Percentiles rank a stretch among this genome's conserved stretches.
These are phyloP conservation scores for Hypomontagnella monticulosa DNA, from an alignment of 495 filamentous ascomycete species.

Conservation along the genomic window DNA sequence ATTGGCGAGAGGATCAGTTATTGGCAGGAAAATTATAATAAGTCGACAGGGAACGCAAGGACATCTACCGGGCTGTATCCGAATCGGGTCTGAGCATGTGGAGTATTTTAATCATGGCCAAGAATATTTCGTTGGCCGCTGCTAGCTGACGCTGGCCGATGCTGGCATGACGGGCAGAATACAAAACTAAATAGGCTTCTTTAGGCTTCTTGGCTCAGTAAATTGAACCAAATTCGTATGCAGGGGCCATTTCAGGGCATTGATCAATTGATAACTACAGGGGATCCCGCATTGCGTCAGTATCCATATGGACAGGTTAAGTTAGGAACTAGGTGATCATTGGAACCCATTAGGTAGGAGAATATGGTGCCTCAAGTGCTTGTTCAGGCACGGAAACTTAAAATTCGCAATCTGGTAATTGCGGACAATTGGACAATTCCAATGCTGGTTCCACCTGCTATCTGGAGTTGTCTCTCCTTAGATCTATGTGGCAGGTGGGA, in stretches of 20 bases:
- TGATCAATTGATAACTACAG: slow-evolving; percentile 11
- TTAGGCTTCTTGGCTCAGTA: slow-evolving; percentile 22
- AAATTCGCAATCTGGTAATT: slow-evolving; percentile 32
- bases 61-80: slow-evolving; percentile 28
- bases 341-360: no score
- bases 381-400: slow-evolving; percentile 23
- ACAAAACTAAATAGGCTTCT: slow-evolving; percentile 4
- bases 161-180: slow-evolving; percentile 22
- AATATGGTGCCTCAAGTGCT: no score
- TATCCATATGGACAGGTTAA: no score
- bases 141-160: slow-evolving; percentile 3
- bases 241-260: slow-evolving; percentile 34
- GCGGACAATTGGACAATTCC: not conserved
- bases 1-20: slow-evolving; percentile 36
- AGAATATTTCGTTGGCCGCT: slow-evolving; percentile 22
- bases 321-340: no score
- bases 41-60: slow-evolving; percentile 22
- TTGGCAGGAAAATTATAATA: slow-evolving; percentile 30
- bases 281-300: slow-evolving; percentile 43
- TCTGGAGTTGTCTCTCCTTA: not conserved
- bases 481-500: not conserved
- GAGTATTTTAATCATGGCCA: slow-evolving; percentile 26
- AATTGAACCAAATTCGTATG: slow-evolving; percentile 37
- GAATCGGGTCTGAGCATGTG: slow-evolving; percentile 31
- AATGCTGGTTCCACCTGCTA: no score